Evolutionary conservation across 1,284 basidiomycete species (phyloP), one percentile per base, ranked within the genome.

Genomic region (Clitocybe nebularis): DNA sequence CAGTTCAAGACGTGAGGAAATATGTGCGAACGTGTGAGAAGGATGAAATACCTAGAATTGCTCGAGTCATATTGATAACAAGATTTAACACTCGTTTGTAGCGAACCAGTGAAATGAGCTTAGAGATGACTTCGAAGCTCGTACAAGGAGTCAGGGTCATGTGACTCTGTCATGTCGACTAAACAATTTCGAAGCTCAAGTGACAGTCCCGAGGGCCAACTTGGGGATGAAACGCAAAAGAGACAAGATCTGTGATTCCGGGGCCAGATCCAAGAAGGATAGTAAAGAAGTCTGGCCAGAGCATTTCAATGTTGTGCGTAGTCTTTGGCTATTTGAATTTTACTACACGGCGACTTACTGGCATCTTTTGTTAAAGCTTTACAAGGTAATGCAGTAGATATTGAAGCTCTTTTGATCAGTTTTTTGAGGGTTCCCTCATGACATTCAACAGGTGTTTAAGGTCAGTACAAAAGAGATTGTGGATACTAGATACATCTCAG

Each of bases 241-340:
- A n/a, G n/a, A n/a, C n/a, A n/a, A n/a, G n/a, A n/a, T n/a, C n/a
- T n/a, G n/a, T n/a, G n/a, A n/a, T n/a, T n/a, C n/a, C n/a, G n/a
- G n/a, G n/a, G n/a, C n/a, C n/a, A n/a, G n/a, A n/a, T 21, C 33
- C 6, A 11, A 20, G 21, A 37, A 38, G 19, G 36, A 42, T 20
- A 32, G 32, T 16, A 22, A 34, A 23, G 4, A 16, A 32, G 21
- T 17, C n/a, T 84, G 82, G 81, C 79, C 81, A 13, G 68, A 73
- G 26, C 71, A 84, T 55, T 83, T 84, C 54, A 64, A 72, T 36
- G 63, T 67, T 39, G 80, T 82, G 55, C 47, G 72, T 66, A 17
- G 24, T 8, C 16, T 36, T 5, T 14, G 34, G 10, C 9, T 22
- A 20, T 4, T 24, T 20, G 32, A 17, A 20, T 19, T n/a, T 24